Conservation (phyloP, 2,329 filamentous ascomycete genomes). For the Shiraia bambusicola region DNA sequence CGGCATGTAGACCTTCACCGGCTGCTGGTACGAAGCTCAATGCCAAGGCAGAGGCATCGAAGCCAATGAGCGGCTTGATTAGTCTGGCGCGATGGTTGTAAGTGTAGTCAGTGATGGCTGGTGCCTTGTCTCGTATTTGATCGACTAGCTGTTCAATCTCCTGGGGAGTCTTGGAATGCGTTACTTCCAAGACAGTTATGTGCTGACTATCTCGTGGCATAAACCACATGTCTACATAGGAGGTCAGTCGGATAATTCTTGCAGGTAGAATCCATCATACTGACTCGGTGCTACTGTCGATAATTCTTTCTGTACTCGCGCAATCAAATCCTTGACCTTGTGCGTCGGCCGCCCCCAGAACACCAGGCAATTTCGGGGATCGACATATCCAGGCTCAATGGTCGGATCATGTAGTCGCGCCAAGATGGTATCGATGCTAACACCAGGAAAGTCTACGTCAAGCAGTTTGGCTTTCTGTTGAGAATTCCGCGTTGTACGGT, state of each 20-base stretch:
- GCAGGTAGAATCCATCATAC: constrained; percentile 26
- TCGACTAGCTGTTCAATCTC: constrained; percentile 67
- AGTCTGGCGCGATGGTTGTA: constrained; percentile 69
- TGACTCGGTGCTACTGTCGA: constrained; percentile 67
- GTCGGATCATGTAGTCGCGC: constrained; percentile 65
- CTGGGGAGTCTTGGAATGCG: constrained; percentile 71
- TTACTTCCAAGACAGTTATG: constrained; percentile 80
- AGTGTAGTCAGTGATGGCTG: constrained; percentile 66
- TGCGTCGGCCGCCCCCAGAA: constrained; percentile 84
- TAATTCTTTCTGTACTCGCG: constrained; percentile 67
- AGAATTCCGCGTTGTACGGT: constrained; percentile 72
- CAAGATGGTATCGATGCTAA: constrained; percentile 76
- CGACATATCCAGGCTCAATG: constrained; percentile 68
- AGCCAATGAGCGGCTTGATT: constrained; percentile 79
- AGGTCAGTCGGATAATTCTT: constrained; percentile 6
- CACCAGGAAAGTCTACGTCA: constrained; percentile 64
- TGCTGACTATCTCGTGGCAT: constrained; percentile 80
- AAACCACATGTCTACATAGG: constrained; percentile 73
- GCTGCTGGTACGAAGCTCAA: constrained; percentile 82
- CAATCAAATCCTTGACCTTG: constrained; percentile 67
- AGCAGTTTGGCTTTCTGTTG: constrained; percentile 77
- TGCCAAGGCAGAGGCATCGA: constrained; percentile 81
- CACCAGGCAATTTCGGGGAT: constrained; percentile 78
- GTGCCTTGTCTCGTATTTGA: constrained; percentile 57
- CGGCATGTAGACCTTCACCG: constrained; percentile 53